Conservation (phyloP, 768 basidiomycete genomes). For the Cystobasidium ongulense region DNA sequence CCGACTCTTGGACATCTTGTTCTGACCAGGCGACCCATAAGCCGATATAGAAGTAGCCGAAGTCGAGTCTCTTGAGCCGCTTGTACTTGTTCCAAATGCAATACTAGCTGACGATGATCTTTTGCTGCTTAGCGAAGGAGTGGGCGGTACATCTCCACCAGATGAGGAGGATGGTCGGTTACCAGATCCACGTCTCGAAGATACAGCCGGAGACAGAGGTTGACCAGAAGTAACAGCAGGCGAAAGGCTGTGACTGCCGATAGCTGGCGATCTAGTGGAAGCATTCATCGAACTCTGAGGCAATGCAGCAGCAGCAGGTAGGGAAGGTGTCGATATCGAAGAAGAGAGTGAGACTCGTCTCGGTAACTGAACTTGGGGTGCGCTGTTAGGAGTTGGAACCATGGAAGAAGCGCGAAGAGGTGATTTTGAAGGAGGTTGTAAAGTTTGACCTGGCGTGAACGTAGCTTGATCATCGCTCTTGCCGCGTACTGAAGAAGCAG, state of each 20-base stretch:
- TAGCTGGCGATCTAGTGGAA: not conserved
- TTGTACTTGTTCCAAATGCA: constrained; percentile 58
- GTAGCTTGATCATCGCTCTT: constrained; percentile 8
- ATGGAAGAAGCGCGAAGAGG: not conserved
- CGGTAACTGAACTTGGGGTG: not conserved
- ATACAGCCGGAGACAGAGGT: not conserved
- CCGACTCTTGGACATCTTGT: constrained; percentile 55
- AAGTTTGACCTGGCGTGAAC: not conserved
- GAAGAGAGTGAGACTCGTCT: not conserved
- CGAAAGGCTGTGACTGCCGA: not conserved
- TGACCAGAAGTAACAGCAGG: not conserved
- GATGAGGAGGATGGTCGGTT: not conserved
- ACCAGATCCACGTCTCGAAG: constrained; percentile 1
- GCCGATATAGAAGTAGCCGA: constrained; percentile 65
- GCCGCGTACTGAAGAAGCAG: not conserved
- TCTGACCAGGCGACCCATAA: constrained; percentile 67
- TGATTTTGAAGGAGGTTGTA: not conserved
- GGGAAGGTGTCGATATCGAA: not conserved
- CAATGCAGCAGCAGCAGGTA: not conserved
- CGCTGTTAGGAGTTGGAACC: not conserved
- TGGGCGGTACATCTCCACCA: constrained; percentile 5
- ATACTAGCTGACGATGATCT: constrained; percentile 73
- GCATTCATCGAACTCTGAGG: not conserved
- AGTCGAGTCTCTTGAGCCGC: constrained; percentile 75
- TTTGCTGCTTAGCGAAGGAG: constrained; percentile 32